Evolutionary conservation across 139 green algal species (phyloP).

Genomic region (Asterochloris erici): DNA sequence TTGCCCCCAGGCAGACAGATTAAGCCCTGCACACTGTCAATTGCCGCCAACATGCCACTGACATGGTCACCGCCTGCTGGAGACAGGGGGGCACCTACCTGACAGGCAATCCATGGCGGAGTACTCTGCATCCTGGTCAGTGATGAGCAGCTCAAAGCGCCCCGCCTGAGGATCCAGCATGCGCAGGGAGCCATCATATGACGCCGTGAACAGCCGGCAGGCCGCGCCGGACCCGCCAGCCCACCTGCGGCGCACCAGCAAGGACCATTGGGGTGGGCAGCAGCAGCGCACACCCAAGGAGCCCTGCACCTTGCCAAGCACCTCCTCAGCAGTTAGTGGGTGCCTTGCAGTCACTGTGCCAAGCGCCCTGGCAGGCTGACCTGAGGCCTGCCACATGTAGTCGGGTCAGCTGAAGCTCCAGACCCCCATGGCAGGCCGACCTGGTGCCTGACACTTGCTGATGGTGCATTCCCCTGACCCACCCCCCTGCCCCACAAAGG

Average conservation of each 20-base stretch:
- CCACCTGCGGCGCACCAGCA: constrained; percentile 13
- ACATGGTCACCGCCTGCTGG: too few relatives aligned
- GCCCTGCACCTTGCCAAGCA: not conserved
- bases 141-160: constrained; percentile 20
- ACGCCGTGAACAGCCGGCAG: constrained; percentile 45
- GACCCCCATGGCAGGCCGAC: too few relatives aligned
- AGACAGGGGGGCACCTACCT: too few relatives aligned
- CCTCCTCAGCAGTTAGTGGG: not conserved
- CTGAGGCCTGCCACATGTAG: too few relatives aligned
- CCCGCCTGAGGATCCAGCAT: constrained; percentile 45
- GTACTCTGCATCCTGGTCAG: constrained; percentile 42
- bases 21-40: too few relatives aligned
- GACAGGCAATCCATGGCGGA: constrained; percentile 39
- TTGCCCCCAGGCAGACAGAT: too few relatives aligned
- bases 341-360: not conserved
- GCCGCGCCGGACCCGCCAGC: constrained; percentile 4
- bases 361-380: too few relatives aligned
- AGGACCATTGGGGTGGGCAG: not conserved
- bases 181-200: constrained; percentile 68
- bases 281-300: not conserved
- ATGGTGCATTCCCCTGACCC: too few relatives aligned
- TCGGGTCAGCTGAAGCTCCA: too few relatives aligned
- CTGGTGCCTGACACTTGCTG: too few relatives aligned
- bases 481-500: too few relatives aligned
- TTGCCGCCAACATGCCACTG: too few relatives aligned